Conservation (phyloP, 371 early-diverging fungal species). For the Apophysomyces ossiformis region DNA sequence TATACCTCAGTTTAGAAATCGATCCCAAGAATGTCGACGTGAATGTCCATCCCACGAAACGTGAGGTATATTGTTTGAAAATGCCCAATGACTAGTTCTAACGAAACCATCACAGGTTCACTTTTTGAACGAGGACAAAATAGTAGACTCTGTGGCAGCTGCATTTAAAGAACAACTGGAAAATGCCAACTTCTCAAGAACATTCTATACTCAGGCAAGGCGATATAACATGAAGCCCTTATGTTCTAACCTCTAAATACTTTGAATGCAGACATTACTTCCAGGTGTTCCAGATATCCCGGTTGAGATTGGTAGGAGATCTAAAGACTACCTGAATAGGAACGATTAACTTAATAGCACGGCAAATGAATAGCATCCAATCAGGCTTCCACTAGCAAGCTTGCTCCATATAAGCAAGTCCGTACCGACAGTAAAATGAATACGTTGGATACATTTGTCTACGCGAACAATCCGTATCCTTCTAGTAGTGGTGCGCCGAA, state of each 20-base stretch:
- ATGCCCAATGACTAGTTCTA: no score
- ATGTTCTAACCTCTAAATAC: background rate
- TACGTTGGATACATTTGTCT: constrained; percentile 69
- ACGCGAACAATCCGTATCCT: background rate
- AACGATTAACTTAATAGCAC: background rate
- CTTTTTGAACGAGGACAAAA: constrained; percentile 88
- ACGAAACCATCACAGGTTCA: constrained; percentile 63
- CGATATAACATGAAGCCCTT: background rate
- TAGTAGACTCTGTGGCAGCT: constrained; percentile 70
- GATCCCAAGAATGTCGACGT: constrained; percentile 92
- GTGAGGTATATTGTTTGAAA: constrained; percentile 57
- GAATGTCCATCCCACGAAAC: constrained; percentile 98
- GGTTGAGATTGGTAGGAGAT: background rate
- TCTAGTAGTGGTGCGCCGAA: constrained; percentile 11
- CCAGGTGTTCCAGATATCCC: constrained; percentile 31
- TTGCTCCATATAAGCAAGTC: constrained; percentile 68
- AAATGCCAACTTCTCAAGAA: constrained; percentile 55
- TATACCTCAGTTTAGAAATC: constrained; percentile 88
- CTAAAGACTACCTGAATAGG: background rate
- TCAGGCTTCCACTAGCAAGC: constrained; percentile 13
- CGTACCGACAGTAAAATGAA: constrained; percentile 78
- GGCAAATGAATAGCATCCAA: background rate
- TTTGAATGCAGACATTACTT: constrained; percentile 27
- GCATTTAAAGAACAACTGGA: constrained; percentile 61
- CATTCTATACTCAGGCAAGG: constrained; percentile 60